phyloP scores from a whole-genome alignment of 2,329 filamentous ascomycete genomes.

The Tolypocladium paradoxum region DNA sequence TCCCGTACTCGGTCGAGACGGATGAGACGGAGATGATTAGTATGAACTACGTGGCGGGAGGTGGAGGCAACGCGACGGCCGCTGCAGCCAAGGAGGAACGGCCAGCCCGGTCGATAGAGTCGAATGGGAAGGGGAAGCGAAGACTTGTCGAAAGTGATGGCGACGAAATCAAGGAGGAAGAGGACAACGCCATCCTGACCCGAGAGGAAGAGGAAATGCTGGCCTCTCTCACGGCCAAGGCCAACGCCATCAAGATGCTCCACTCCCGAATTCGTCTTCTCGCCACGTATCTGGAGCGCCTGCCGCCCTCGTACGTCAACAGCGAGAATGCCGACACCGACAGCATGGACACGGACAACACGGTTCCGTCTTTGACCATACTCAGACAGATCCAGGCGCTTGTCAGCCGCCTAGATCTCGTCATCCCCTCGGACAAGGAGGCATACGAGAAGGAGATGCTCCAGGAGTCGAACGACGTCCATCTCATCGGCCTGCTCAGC shows the following conservation, averaged over 20 bases:
- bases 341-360: slow-evolving; percentile 25
- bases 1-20: slow-evolving; percentile 83
- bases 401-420: slow-evolving; percentile 69
- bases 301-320: slow-evolving; percentile 55
- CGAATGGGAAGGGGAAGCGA: slow-evolving; percentile 43
- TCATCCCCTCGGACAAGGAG: slow-evolving; percentile 58
- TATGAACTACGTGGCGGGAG: slow-evolving; percentile 83
- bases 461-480: slow-evolving; percentile 75
- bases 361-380: slow-evolving; percentile 53
- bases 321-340: slow-evolving; percentile 29
- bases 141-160: slow-evolving; percentile 22
- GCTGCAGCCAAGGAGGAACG: slow-evolving; percentile 32
- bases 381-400: slow-evolving; percentile 84
- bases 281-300: slow-evolving; percentile 62
- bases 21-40: slow-evolving; percentile 97
- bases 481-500: slow-evolving; percentile 65
- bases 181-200: slow-evolving; percentile 31
- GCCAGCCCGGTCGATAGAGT: slow-evolving; percentile 30
- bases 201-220: slow-evolving; percentile 52
- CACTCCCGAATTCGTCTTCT: slow-evolving; percentile 65
- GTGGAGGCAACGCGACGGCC: slow-evolving; percentile 68
- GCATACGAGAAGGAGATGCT: slow-evolving; percentile 61
- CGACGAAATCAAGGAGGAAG: slow-evolving; percentile 21
- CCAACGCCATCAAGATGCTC: slow-evolving; percentile 90
- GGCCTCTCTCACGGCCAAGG: slow-evolving; percentile 66